Base-by-base conservation (phyloP, 495 filamentous ascomycete species). In the Lasiosphaeria hispida region DNA sequence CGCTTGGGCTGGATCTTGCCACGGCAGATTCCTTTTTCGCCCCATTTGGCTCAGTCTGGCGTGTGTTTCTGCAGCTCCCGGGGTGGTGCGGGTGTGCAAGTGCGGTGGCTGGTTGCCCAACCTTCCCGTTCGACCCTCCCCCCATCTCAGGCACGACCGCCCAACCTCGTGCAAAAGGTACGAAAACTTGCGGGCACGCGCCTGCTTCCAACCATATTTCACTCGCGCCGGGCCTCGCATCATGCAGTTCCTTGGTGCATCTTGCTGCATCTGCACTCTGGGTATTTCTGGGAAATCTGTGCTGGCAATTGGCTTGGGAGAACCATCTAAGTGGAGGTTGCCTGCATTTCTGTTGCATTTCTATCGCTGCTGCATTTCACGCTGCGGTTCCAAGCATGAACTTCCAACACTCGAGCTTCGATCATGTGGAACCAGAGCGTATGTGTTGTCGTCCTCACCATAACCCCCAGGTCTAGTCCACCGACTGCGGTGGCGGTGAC, bases 351-450 rank as follows among this genome's bases (percentile, higher is more conserved):
- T 30, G 23, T 30, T 5, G 30, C 43, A 42, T 51, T 39, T 44
- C 44, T 30, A 5, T 30, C n/a, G n/a, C n/a, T 5, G 23, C 23
- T 30, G 23, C 23, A 30, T 30, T 30, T 30, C 23, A 5, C 51
- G 17, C 17, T 23, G 6, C 33, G 3, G 3, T 33, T n/a, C 43
- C 45, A 47, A 64, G 56, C 53, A 64, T 66, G 61, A 69, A 65
- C 59, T 62, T 55, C 36, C 58, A 63, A 43, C 63, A 55, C 53
- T 43, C 66, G 61, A 63, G 42, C 57, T 63, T 57, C 19, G 62
- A 68, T 11, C 40, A 67, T 69, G 65, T 66, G 61, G 61, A 70
- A 57, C 66, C 54, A 36, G 53, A 45, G 40, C 63, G 68, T 68
- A 68, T 48, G 65, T 66, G 48, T 55, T 39, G 57, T 57, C 52